Percentiles rank a stretch among this genome's conserved stretches.
Conservation (phyloP, 441 rosid species). For the Corymbia calophylla region DNA sequence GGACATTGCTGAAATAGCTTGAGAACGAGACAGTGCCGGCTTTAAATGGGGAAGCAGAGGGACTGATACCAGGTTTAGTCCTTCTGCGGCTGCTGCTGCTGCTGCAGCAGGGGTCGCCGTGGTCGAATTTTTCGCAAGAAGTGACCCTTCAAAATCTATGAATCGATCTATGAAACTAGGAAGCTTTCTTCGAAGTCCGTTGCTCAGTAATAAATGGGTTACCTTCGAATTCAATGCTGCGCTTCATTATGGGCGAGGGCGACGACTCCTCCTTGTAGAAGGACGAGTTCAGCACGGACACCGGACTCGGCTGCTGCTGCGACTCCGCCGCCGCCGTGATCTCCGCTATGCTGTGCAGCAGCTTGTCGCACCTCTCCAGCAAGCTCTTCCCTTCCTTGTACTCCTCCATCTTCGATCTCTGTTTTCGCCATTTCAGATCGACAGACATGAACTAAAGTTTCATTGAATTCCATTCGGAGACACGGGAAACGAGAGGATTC, state of each 20-base stretch:
- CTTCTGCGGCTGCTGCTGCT: not conserved
- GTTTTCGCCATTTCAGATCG: not conserved
- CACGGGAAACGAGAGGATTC: not conserved
- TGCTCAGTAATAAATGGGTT: not conserved
- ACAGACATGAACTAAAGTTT: not conserved
- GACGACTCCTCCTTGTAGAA: slow-evolving; percentile 77
- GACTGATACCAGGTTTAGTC: not conserved
- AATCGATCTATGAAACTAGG: not conserved
- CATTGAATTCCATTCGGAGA: not conserved
- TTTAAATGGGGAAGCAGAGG: not conserved
- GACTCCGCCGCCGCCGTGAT: slow-evolving; percentile 49
- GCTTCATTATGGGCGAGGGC: slow-evolving; percentile 80
- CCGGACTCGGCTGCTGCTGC: slow-evolving; percentile 61
- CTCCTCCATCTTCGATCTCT: slow-evolving; percentile 54
- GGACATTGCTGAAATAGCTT: not conserved
- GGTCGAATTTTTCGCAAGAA: not conserved
- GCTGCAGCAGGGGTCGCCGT: not conserved
- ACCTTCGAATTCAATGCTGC: slow-evolving; percentile 77
- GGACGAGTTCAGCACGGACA: slow-evolving; percentile 83
- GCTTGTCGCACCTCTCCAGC: slow-evolving; percentile 83
- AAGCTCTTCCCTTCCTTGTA: slow-evolving; percentile 55
- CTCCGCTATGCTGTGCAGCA: slow-evolving; percentile 81
- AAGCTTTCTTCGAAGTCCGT: not conserved
- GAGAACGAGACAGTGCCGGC: not conserved
- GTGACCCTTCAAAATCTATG: not conserved